Base-by-base conservation (phyloP, 2,329 filamentous ascomycete species). In the Clonostachys byssicola region DNA sequence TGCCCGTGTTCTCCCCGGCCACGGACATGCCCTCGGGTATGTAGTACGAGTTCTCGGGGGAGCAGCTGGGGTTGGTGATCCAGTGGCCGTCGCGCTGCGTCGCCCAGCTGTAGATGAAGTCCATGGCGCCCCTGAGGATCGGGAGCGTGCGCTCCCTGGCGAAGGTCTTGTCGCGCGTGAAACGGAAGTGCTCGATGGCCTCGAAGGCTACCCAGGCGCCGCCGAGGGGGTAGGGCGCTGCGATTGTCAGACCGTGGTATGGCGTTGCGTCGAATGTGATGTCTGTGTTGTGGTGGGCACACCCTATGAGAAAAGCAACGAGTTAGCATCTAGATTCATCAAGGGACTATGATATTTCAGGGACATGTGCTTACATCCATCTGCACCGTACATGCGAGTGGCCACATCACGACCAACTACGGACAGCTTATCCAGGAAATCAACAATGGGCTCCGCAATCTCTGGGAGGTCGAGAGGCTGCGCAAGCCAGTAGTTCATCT, bases 401-500 rank as follows among this genome's bases (percentile, higher is more conserved):
- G 62, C 63, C 1, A 63, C 65, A 12, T 60, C 59, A 3, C 49
- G 53, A 4, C 52, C 73, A 54, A 50, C 62, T 43, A 34, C 54
- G 5, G 48, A 63, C 54, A 73, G 60, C 4, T 60, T 59, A 16
- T 72, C 64, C 4, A 74, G 57, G 3, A 70, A 56, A 12, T 65
- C 59, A 38, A 72, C 68, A 0, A 74, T 43, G 1, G 71, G 68
- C 13, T 57, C 47, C 34, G 68, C 61, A 12, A 63, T 63, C 41
- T 70, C 65, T 6, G 53, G 52, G 2, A 62, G 50, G 34, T 54
- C 35, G 6, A 49, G 40, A 4, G 20, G 43, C 42, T n/a, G 54
- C 6, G 59, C 53, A 0, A 61, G 61, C 68, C 67, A 72, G 50
- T 73, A 72, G 52, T 71, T 72, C 59, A 63, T 63, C 52, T 72